phyloP scores from a whole-genome alignment of 2,329 filamentous ascomycete species.

The Aspergillus tanneri region DNA sequence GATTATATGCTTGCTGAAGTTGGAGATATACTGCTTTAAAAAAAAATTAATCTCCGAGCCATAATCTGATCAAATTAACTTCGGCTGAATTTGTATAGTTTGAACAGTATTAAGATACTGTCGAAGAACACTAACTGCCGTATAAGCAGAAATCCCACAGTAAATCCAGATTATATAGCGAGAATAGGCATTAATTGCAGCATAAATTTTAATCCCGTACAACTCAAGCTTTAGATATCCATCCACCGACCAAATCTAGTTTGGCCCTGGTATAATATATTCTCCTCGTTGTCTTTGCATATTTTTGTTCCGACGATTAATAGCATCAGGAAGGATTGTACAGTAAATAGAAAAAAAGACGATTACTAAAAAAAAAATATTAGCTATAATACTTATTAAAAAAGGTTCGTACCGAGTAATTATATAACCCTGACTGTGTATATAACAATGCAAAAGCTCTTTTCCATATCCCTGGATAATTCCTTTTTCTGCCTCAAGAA shows the following conservation, averaged over 20 bases:
- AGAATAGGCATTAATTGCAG: constrained; percentile 23
- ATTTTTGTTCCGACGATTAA: constrained; percentile 9
- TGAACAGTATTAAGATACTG: constrained; percentile 16
- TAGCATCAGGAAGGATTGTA: constrained; percentile 9
- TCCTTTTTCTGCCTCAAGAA: not conserved
- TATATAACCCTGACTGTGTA: constrained; percentile 15
- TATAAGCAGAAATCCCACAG: constrained; percentile 15
- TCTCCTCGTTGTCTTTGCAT: constrained; percentile 13
- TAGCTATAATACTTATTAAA: too few relatives aligned
- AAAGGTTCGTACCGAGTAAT: too few relatives aligned
- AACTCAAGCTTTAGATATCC: constrained; percentile 20
- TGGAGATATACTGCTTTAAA: constrained; percentile 9
- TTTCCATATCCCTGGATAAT: constrained; percentile 16
- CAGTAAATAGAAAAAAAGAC: constrained; percentile 15
- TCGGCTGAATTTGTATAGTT: constrained; percentile 10
- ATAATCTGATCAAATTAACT: constrained; percentile 12
- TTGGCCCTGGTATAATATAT: too few relatives aligned
- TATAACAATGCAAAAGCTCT: constrained; percentile 13
- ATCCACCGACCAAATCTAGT: constrained; percentile 25
- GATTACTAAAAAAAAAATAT: too few relatives aligned
- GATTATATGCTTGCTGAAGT: constrained; percentile 6
- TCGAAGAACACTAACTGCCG: constrained; percentile 16
- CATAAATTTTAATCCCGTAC: constrained; percentile 27
- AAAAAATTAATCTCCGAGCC: constrained; percentile 13
- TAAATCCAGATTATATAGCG: constrained; percentile 25